phyloP scores from a whole-genome alignment of 495 filamentous ascomycete species.

The Halenospora varia region DNA sequence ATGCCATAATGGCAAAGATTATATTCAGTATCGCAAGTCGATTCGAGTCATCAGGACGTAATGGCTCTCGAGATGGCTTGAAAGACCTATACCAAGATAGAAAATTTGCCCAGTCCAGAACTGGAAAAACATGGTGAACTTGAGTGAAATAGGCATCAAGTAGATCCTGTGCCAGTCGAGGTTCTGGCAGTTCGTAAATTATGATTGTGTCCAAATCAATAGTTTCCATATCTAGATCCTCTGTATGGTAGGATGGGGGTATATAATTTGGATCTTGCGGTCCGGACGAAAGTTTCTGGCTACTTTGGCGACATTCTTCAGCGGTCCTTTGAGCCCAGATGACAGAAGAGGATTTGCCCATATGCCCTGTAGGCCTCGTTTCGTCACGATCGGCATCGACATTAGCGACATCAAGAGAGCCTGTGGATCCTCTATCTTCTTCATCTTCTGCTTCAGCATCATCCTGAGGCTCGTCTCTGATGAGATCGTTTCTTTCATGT shows the following conservation, averaged over 20 bases:
- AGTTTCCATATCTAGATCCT: slow-evolving; percentile 46
- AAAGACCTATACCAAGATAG: slow-evolving; percentile 39
- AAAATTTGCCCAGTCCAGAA: slow-evolving; percentile 53
- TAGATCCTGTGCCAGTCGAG: slow-evolving; percentile 47
- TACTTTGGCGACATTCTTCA: slow-evolving; percentile 21
- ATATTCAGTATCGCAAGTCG: slow-evolving; percentile 60
- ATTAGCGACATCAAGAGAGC: slow-evolving; percentile 55
- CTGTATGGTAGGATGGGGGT: slow-evolving; percentile 45
- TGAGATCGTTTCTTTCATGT: slow-evolving; percentile 10
- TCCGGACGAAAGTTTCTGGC: slow-evolving; percentile 7
- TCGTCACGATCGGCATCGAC: slow-evolving; percentile 55
- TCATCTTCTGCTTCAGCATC: slow-evolving; percentile 35
- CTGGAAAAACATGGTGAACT: slow-evolving; percentile 58
- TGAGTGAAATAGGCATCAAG: slow-evolving; percentile 54
- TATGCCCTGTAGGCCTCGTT: slow-evolving; percentile 46
- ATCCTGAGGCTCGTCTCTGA: slow-evolving; percentile 28
- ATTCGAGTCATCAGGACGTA: slow-evolving; percentile 26
- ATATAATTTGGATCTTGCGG: slow-evolving; percentile 7
- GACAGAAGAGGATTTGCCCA: slow-evolving; percentile 58
- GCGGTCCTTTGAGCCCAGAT: slow-evolving; percentile 49
- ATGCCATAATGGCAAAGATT: slow-evolving; percentile 57
- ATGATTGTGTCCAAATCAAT: slow-evolving; percentile 39
- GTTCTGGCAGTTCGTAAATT: slow-evolving; percentile 44
- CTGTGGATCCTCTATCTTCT: slow-evolving; percentile 58
- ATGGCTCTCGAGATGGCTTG: slow-evolving; percentile 24